phyloP scores from a whole-genome alignment of 75 land plant species.

The Azolla pinnata region DNA sequence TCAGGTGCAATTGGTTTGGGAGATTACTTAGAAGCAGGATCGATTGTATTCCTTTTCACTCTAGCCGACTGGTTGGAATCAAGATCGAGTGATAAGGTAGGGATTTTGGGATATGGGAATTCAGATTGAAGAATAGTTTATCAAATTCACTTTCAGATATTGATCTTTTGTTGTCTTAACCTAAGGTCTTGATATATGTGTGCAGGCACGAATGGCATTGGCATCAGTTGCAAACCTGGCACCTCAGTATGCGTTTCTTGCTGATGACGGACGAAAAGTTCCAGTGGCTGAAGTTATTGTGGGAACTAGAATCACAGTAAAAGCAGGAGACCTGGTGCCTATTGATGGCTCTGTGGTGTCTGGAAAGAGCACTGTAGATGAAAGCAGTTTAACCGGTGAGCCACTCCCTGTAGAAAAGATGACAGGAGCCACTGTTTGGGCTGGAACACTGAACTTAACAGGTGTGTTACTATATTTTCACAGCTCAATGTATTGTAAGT shows the following conservation, averaged over 20 bases:
- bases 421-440: constrained; percentile 62
- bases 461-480: too few relatives aligned
- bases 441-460: constrained; percentile 75
- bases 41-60: constrained; percentile 73
- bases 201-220: constrained; percentile 70
- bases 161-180: too few relatives aligned
- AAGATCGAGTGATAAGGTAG: constrained; percentile 76
- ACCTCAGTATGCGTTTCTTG: constrained; percentile 66
- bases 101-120: neutral
- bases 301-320: constrained; percentile 54
- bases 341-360: constrained; percentile 77
- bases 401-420: constrained; percentile 69
- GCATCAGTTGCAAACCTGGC: constrained; percentile 58
- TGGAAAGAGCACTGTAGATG: constrained; percentile 73
- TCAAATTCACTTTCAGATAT: too few relatives aligned
- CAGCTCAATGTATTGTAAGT: too few relatives aligned
- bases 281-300: constrained; percentile 57
- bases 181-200: too few relatives aligned
- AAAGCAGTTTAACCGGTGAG: constrained; percentile 80
- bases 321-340: constrained; percentile 80
- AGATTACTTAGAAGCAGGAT: constrained; percentile 75
- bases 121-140: too few relatives aligned
- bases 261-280: constrained; percentile 52
- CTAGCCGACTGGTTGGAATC: constrained; percentile 87
- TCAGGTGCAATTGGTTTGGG: constrained; percentile 56